Percentiles rank a stretch among this genome's conserved stretches.
phyloP scores from a whole-genome alignment of 1,284 basidiomycete species.

The Ganoderma meredithae region DNA sequence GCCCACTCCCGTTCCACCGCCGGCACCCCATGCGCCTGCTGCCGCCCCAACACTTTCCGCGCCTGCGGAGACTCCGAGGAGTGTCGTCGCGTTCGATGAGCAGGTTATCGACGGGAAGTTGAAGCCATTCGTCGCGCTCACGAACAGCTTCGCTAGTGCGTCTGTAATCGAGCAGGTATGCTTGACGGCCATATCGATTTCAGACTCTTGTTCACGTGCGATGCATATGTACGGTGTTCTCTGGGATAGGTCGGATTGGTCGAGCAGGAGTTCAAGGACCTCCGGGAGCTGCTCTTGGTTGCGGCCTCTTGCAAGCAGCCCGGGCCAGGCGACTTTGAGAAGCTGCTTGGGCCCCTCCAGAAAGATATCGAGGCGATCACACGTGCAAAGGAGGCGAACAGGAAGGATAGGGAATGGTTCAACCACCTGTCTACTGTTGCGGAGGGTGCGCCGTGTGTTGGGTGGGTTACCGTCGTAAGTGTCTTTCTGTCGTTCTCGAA shows the following conservation, averaged over 20 bases:
- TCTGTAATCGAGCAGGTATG: slow-evolving; percentile 82
- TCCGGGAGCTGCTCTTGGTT: slow-evolving; percentile 74
- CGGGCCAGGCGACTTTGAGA: slow-evolving; percentile 63
- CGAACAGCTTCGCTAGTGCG: slow-evolving; percentile 75
- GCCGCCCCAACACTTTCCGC: slow-evolving; percentile 47
- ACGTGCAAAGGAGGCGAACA: slow-evolving; percentile 84
- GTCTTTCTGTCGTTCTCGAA: neutral
- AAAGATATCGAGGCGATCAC: slow-evolving; percentile 79
- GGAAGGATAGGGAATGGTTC: slow-evolving; percentile 85
- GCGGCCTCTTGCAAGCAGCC: slow-evolving; percentile 86
- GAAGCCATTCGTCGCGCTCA: slow-evolving; percentile 77
- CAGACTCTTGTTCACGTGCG: slow-evolving; percentile 10
- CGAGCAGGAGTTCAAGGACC: slow-evolving; percentile 71
- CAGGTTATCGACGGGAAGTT: slow-evolving; percentile 76
- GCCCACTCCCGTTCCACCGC: slow-evolving; percentile 49
- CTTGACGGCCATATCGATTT: slow-evolving; percentile 28
- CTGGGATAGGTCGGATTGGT: slow-evolving; percentile 75
- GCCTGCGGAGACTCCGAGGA: slow-evolving; percentile 57
- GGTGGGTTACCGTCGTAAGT: slow-evolving; percentile 90
- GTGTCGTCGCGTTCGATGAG: slow-evolving; percentile 80
- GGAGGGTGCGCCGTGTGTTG: slow-evolving; percentile 86
- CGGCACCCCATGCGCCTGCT: slow-evolving; percentile 48
- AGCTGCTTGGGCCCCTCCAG: slow-evolving; percentile 78
- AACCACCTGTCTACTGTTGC: slow-evolving; percentile 84
- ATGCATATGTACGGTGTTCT: neutral